phyloP scores from a whole-genome alignment of 129 eudicot species.

The Deinandra increscens region DNA sequence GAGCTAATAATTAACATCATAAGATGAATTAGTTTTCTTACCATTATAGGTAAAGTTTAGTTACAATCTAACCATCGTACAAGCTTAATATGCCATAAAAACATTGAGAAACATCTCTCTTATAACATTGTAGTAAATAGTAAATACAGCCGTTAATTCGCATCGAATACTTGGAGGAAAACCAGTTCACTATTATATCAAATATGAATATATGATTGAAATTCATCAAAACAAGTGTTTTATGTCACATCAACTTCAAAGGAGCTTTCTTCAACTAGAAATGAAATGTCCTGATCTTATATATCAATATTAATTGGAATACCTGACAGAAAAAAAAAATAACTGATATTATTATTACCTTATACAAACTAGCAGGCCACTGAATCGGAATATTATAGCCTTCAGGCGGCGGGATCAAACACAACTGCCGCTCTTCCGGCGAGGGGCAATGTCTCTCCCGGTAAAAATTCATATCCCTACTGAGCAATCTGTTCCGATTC shows the following conservation, averaged over 20 bases:
- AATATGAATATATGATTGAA: neutral
- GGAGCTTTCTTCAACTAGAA: neutral
- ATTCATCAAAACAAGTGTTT: constrained; percentile 9
- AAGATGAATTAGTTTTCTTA: neutral
- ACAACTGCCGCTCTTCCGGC: constrained; percentile 61
- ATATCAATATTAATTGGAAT: neutral
- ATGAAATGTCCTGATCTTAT: neutral
- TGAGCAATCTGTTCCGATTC: constrained; percentile 66
- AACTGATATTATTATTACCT: constrained; percentile 52
- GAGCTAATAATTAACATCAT: neutral
- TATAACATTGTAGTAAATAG: neutral
- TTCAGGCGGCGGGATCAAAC: constrained; percentile 79
- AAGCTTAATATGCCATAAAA: neutral
- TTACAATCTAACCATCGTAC: neutral
- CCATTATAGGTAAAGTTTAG: neutral
- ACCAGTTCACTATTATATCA: neutral
- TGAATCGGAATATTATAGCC: constrained; percentile 77
- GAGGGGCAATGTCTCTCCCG: constrained; percentile 93
- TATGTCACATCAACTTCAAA: neutral
- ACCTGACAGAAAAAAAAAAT: neutral
- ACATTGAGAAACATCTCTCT: neutral
- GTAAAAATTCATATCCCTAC: constrained; percentile 88
- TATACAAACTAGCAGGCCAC: constrained; percentile 88
- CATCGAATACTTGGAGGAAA: neutral
- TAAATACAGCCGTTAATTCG: neutral